Conservation (phyloP, 257 asterid species). For the Salvia splendens region DNA sequence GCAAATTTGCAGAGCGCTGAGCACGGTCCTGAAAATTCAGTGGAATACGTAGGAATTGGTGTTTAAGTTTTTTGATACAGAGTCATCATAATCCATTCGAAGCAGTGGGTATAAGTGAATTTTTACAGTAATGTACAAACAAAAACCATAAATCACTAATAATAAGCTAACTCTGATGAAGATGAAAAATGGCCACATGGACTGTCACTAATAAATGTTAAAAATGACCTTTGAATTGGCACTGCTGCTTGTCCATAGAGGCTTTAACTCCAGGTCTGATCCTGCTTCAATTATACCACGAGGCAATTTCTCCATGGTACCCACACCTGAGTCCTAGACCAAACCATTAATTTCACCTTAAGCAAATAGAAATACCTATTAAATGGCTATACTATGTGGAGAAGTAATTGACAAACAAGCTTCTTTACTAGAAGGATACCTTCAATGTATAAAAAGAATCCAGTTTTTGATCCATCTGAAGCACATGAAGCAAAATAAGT, state of each 20-base stretch:
- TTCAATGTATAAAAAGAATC: slow-evolving; percentile 49
- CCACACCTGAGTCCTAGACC: slow-evolving; percentile 52
- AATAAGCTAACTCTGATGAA: background rate
- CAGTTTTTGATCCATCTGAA: slow-evolving; percentile 65
- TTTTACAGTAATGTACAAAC: slow-evolving; percentile 10
- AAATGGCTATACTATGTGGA: background rate
- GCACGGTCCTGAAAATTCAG: slow-evolving; percentile 47
- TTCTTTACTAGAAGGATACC: slow-evolving; percentile 41
- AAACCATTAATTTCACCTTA: slow-evolving; percentile 25
- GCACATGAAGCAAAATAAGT: slow-evolving; percentile 28
- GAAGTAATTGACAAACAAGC: slow-evolving; percentile 8
- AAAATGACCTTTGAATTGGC: slow-evolving; percentile 56
- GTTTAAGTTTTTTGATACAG: background rate
- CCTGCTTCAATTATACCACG: slow-evolving; percentile 66
- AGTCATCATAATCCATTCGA: slow-evolving; percentile 19
- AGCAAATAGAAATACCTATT: slow-evolving; percentile 12
- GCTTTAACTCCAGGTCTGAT: slow-evolving; percentile 86
- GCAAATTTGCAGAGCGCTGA: slow-evolving; percentile 47
- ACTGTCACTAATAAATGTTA: slow-evolving; percentile 7
- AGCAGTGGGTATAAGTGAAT: background rate
- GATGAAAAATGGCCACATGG: slow-evolving; percentile 3
- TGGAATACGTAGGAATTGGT: slow-evolving; percentile 13
- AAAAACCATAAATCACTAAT: slow-evolving; percentile 7
- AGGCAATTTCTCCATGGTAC: slow-evolving; percentile 58
- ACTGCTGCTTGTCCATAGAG: slow-evolving; percentile 73